These are phyloP conservation scores for Tripidium arundinaceum DNA, from an alignment of 202 grass and related monocot genomes.

Conservation along the genomic window DNA sequence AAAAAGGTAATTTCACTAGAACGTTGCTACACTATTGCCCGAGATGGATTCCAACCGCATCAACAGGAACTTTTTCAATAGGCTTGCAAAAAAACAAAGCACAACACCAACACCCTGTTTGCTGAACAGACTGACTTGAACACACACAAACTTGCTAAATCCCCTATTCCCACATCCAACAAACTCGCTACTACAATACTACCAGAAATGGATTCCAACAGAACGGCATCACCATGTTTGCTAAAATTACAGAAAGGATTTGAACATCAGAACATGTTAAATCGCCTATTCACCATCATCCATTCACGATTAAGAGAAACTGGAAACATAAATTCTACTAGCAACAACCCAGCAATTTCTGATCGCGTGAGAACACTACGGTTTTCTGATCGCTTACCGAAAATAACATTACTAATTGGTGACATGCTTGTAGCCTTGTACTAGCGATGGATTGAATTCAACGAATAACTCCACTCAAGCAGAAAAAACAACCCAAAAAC, in stretches of 20 bases:
- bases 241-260: background rate
- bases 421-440: background rate
- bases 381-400: too few relatives aligned
- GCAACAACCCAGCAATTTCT: background rate
- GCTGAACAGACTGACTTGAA: too few relatives aligned
- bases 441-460: background rate
- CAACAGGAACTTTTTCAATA: too few relatives aligned
- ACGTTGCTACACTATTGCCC: background rate
- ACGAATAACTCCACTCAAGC: background rate
- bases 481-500: background rate
- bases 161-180: too few relatives aligned
- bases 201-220: too few relatives aligned
- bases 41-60: too few relatives aligned
- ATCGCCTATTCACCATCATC: background rate
- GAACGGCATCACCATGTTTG: too few relatives aligned
- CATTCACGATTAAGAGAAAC: background rate
- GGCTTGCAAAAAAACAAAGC: too few relatives aligned
- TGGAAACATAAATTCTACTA: background rate
- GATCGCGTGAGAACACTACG: background rate
- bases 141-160: too few relatives aligned
- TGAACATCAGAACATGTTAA: background rate
- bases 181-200: background rate
- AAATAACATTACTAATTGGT: background rate
- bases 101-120: too few relatives aligned
- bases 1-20: background rate